Conservation (phyloP, 306 rosid species). For the Ochetophila trinervis region DNA sequence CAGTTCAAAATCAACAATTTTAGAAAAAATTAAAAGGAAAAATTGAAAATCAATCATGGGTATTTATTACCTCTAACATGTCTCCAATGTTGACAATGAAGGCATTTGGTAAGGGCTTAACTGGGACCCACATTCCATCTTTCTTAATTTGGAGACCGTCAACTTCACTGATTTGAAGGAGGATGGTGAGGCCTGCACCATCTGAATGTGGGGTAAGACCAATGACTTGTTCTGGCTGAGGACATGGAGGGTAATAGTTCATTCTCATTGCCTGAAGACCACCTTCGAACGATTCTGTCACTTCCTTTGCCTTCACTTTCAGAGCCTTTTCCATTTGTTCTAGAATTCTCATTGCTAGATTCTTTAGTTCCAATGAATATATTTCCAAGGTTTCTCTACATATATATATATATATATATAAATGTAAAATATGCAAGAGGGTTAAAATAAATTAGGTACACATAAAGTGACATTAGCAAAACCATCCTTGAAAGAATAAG, state of each 20-base stretch:
- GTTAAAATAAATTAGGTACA: too few species aligned
- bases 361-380: constrained; percentile 28
- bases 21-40: too few species aligned
- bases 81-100: constrained; percentile 36
- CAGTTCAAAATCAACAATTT: too few species aligned
- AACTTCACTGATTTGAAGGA: constrained; percentile 35
- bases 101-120: constrained; percentile 26
- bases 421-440: too few species aligned
- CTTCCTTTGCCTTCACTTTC: constrained; percentile 23
- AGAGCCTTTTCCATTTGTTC: constrained; percentile 34
- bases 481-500: neutral
- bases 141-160: constrained; percentile 37
- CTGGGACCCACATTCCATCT: constrained; percentile 34
- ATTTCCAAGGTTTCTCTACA: constrained; percentile 44
- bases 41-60: neutral
- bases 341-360: constrained; percentile 16
- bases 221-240: constrained; percentile 37
- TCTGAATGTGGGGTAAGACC: constrained; percentile 50
- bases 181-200: constrained; percentile 30
- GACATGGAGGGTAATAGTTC: constrained; percentile 54
- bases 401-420: neutral
- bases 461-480: too few species aligned
- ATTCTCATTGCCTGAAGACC: constrained; percentile 35
- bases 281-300: constrained; percentile 23
- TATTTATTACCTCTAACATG: constrained; percentile 34